A percentile compares a stretch with the other conserved stretches of the same genome.
These are phyloP conservation scores for Xylariaceae sp. DNA, from an alignment of 2,329 filamentous ascomycete genomes.

Conservation along the genomic window DNA sequence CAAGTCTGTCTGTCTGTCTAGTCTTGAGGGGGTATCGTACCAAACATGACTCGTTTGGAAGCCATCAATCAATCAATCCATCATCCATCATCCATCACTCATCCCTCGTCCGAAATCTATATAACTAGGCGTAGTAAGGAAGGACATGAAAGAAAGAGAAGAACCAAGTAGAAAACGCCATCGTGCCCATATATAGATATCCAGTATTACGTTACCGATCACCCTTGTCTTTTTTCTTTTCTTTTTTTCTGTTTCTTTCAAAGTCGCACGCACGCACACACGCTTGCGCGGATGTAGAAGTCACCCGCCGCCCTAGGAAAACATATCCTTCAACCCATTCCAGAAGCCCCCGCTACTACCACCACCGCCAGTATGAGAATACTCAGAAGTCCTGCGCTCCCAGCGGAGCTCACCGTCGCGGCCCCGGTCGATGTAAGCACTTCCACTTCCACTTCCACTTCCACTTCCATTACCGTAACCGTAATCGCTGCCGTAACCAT, in stretches of 20 bases:
- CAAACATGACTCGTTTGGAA: not conserved
- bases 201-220: too few species aligned
- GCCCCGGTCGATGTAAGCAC: conserved; percentile 40
- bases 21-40: conserved; percentile 3
- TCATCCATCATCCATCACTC: conserved; percentile 7
- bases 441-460: conserved; percentile 34
- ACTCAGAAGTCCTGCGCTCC: conserved; percentile 40
- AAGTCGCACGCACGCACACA: too few species aligned
- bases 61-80: too few species aligned
- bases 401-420: conserved; percentile 40
- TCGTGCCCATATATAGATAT: not conserved
- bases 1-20: too few species aligned
- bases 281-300: too few species aligned
- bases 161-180: not conserved
- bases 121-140: too few species aligned
- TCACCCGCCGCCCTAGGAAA: too few species aligned
- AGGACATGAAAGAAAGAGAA: too few species aligned
- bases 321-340: conserved; percentile 45
- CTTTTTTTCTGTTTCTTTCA: too few species aligned
- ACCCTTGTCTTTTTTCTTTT: not conserved
- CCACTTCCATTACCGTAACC: not conserved
- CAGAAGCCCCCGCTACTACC: conserved; percentile 36
- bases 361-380: conserved; percentile 38
- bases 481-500: not conserved
- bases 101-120: too few species aligned